These are phyloP conservation scores for Secale cereale DNA, from an alignment of 176 grass and related monocot species.

Conservation along the genomic window DNA sequence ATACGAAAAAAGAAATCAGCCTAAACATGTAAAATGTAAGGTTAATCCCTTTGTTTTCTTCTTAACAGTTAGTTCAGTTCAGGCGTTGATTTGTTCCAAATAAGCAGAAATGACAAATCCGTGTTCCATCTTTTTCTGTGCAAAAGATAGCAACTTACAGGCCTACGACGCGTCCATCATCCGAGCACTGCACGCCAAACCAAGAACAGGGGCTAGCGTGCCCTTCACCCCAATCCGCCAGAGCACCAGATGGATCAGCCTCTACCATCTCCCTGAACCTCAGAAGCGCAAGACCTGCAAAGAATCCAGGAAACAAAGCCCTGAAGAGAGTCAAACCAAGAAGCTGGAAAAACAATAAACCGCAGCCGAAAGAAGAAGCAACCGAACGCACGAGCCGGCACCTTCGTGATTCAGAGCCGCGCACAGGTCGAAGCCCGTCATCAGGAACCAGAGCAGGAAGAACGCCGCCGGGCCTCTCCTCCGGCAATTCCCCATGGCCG, in stretches of 20 bases:
- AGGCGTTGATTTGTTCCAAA: neutral
- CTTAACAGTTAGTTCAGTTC: neutral
- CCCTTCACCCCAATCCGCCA: constrained; percentile 41
- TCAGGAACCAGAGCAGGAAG: constrained; percentile 42
- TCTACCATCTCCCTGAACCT: constrained; percentile 43
- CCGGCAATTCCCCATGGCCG: constrained; percentile 11
- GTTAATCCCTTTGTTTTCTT: neutral
- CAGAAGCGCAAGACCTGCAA: constrained; percentile 46
- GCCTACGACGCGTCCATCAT: constrained; percentile 37
- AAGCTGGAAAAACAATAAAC: neutral
- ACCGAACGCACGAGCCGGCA: constrained; percentile 15
- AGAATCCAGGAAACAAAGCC: constrained; percentile 28
- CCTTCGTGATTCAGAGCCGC: constrained; percentile 64
- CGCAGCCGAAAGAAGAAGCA: neutral
- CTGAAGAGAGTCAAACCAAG: constrained; percentile 11
- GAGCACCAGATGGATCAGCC: constrained; percentile 33
- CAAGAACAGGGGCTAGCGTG: constrained; percentile 42
- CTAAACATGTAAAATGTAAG: neutral
- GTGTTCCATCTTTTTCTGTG: neutral
- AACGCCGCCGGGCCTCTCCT: constrained; percentile 28
- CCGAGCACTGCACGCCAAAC: constrained; percentile 57
- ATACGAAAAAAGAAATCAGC: neutral
- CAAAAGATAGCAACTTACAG: constrained; percentile 54
- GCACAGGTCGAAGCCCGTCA: constrained; percentile 34
- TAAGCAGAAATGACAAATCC: neutral